Percentiles rank a stretch among this genome's conserved stretches.
phyloP scores from a whole-genome alignment of 371 early-diverging fungal genomes.

The Zychaea mexicana region DNA sequence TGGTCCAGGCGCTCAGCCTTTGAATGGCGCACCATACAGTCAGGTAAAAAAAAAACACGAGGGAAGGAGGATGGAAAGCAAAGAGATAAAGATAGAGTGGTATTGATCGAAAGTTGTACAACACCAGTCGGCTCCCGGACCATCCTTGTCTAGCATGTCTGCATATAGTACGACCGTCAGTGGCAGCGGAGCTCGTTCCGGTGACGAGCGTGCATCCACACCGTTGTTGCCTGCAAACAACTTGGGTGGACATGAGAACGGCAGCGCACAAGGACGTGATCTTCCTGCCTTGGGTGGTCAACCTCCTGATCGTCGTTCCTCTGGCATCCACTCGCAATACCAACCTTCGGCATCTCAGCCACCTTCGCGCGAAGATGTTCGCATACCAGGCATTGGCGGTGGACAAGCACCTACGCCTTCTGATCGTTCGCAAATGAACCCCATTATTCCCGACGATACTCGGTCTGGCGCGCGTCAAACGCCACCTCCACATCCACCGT shows the following conservation, averaged over 20 bases:
- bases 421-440: slow-evolving; percentile 58
- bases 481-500: slow-evolving; percentile 23
- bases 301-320: slow-evolving; percentile 30
- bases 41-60: slow-evolving; percentile 14
- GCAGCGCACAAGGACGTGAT: slow-evolving; percentile 40
- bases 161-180: slow-evolving; percentile 28
- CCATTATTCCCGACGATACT: slow-evolving; percentile 39
- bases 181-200: slow-evolving; percentile 11
- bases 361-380: slow-evolving; percentile 39
- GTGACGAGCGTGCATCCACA: slow-evolving; percentile 31
- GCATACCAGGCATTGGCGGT: slow-evolving; percentile 49
- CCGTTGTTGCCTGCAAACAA: slow-evolving; percentile 27
- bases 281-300: slow-evolving; percentile 40
- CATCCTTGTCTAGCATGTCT: slow-evolving; percentile 43
- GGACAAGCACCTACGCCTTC: slow-evolving; percentile 52
- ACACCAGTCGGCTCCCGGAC: slow-evolving; percentile 29
- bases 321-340: slow-evolving; percentile 29
- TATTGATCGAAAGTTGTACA: background rate
- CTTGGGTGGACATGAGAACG: slow-evolving; percentile 23
- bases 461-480: slow-evolving; percentile 18
- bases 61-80: background rate
- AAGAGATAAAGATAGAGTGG: background rate
- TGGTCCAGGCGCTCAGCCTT: slow-evolving; percentile 29
- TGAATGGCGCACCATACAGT: slow-evolving; percentile 31
- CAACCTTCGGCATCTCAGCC: slow-evolving; percentile 3